phyloP scores from a whole-genome alignment of 2,329 filamentous ascomycete genomes.

The Pseudopithomyces maydicus region DNA sequence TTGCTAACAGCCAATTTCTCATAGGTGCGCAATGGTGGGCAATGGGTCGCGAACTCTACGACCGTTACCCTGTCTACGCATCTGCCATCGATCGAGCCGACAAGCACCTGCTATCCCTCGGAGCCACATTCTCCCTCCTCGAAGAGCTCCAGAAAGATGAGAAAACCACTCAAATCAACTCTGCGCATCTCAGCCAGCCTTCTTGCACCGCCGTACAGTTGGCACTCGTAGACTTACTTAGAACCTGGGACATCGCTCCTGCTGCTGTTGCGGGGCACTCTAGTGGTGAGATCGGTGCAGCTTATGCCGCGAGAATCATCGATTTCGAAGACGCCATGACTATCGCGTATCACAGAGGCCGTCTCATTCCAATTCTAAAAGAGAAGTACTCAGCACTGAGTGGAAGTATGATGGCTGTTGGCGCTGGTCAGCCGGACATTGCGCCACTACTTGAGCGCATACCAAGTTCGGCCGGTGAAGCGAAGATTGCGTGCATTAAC shows the following conservation, averaged over 20 bases:
- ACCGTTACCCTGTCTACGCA: constrained; percentile 16
- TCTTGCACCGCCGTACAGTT: constrained; percentile 37
- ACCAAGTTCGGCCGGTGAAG: constrained; percentile 7
- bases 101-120: constrained; percentile 13
- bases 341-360: constrained; percentile 33
- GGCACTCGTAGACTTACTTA: constrained; percentile 30
- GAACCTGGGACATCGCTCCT: constrained; percentile 29
- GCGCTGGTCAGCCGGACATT: constrained; percentile 18
- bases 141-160: constrained; percentile 27
- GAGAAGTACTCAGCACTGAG: constrained; percentile 20
- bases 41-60: constrained; percentile 28
- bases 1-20: neutral
- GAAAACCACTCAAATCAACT: constrained; percentile 21
- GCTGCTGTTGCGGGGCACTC: constrained; percentile 35
- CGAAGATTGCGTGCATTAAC: constrained; percentile 43
- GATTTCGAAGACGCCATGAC: constrained; percentile 25
- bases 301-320: constrained; percentile 31
- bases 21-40: constrained; percentile 36
- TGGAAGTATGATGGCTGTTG: constrained; percentile 31
- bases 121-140: constrained; percentile 15
- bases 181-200: constrained; percentile 31
- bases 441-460: constrained; percentile 20
- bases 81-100: constrained; percentile 12
- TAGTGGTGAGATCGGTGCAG: constrained; percentile 37
- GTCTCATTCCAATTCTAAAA: constrained; percentile 25